Evolutionary conservation across 202 grass and related monocot genomes (phyloP), one percentile per base, ranked within the genome.

Genomic region (Setaria viridis): DNA sequence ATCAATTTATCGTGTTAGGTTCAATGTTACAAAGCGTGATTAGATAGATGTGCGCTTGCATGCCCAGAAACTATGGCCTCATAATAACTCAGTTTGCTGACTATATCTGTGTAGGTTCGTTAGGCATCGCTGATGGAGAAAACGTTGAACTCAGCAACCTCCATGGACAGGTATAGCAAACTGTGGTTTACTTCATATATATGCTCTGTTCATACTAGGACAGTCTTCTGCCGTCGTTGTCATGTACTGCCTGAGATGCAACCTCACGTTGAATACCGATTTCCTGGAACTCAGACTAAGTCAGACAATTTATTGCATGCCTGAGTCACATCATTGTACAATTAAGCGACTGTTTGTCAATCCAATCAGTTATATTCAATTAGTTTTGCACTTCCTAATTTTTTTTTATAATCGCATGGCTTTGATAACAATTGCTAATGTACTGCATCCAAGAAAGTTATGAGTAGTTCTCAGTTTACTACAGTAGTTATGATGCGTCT

Each of bases 91-190:
- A 19, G 16, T 37, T 75, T 75, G 4, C 32, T 58, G 33, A 76
- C 49, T 39, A 14, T 39, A 0, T 57, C 16, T 67, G 78, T 74
- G 30, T 85, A 91, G 89, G 89, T 81, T 94, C 85, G 74, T 70
- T 91, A 80, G 92, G 92, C 67, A 87, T 94, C 73, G 92, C 90
- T 76, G 89, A 94, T 84, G 70, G 73, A 53, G 78, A 91, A 70
- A 21, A 50, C 71, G 92, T 94, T 88, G 89, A 94, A 79, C 81
- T 91, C 53, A 87, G 80, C 42, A 77, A 90, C 51, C 82, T 94
- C 54, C 92, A 94, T 86, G 77, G 87, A 43, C 89, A 94, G 82
- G 92, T 94, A 86, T 49, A 15, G 82, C 17, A 32, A 90, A 16
- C 20, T 1, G n/a, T 32, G 16, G 65, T 53, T 0, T 35, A 33